These are phyloP conservation scores for Trifolium fragiferum DNA, from an alignment of 306 rosid species.

Conservation along the genomic window DNA sequence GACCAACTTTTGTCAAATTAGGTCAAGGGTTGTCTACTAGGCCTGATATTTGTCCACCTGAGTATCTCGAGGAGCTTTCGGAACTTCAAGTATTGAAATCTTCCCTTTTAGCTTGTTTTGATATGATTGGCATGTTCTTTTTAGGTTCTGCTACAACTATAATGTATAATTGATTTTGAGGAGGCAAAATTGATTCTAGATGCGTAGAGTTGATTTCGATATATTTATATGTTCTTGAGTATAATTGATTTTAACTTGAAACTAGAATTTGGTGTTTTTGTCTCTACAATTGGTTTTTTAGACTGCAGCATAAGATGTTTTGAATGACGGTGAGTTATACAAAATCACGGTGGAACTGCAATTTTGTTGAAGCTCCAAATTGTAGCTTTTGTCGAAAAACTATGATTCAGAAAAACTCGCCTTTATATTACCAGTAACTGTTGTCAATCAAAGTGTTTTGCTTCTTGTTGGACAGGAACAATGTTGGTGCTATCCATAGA, in stretches of 20 bases:
- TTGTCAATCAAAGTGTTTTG: background rate
- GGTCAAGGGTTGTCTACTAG: conserved; percentile 96
- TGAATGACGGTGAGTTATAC: background rate
- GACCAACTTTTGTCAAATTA: conserved; percentile 97
- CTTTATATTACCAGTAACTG: no score
- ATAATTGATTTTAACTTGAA: background rate
- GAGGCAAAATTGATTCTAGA: background rate
- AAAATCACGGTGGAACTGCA: background rate
- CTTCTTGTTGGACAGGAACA: conserved; percentile 1
- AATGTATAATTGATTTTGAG: background rate
- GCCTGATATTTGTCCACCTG: conserved; percentile 90
- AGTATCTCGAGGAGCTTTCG: conserved; percentile 89
- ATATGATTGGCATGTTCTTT: conserved; percentile 8
- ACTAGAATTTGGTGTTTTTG: background rate
- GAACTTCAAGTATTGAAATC: conserved; percentile 73
- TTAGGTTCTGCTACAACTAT: background rate
- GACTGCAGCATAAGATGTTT: background rate
- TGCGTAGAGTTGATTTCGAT: background rate
- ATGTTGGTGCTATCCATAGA: conserved; percentile 11
- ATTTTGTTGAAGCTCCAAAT: background rate
- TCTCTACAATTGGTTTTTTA: background rate
- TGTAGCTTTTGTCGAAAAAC: background rate
- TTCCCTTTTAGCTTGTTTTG: conserved; percentile 16
- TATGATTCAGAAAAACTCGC: background rate
- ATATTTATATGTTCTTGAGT: background rate